A percentile compares a stretch with the other conserved stretches of the same genome.
phyloP scores from a whole-genome alignment of 192 early-diverging fungal species.

The Rhizophagus sp. region DNA sequence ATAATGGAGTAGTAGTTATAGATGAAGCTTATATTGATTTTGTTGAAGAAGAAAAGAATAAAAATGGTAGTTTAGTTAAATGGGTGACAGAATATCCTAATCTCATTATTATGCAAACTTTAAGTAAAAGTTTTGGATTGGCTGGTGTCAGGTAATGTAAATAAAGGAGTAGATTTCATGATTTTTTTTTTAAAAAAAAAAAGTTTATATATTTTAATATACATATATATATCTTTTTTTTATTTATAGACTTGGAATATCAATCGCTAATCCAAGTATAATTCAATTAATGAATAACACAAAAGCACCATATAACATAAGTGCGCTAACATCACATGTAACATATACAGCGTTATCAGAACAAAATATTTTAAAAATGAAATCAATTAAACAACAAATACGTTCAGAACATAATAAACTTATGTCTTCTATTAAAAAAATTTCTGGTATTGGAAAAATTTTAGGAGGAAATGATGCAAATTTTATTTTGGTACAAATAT shows the following conservation, averaged over 20 bases:
- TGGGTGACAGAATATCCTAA: constrained; percentile 89
- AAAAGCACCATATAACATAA: constrained; percentile 99
- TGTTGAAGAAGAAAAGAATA: constrained; percentile 57
- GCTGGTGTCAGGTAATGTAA: constrained; percentile 84
- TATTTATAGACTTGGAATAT: constrained; percentile 73
- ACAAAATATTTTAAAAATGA: constrained; percentile 70
- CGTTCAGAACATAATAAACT: constrained; percentile 67
- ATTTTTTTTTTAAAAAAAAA: no score
- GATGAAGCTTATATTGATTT: constrained; percentile 99
- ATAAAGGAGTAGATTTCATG: no score
- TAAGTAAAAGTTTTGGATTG: constrained; percentile 98
- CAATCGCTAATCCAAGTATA: constrained; percentile 76
- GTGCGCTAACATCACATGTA: constrained; percentile 78
- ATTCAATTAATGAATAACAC: constrained; percentile 93
- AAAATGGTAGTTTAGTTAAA: constrained; percentile 68
- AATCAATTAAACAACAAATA: constrained; percentile 58
- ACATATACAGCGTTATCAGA: constrained; percentile 78
- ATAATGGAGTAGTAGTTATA: constrained; percentile 88
- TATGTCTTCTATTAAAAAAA: constrained; percentile 57
- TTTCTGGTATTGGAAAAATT: constrained; percentile 72
- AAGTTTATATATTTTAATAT: no score
- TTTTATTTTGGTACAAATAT: constrained; percentile 88
- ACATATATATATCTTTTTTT: no score
- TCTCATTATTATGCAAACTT: constrained; percentile 95
- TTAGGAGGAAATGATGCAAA: constrained; percentile 92